Evolutionary conservation across 768 basidiomycete genomes (phyloP).

Genomic region (Hericium erinaceus): DNA sequence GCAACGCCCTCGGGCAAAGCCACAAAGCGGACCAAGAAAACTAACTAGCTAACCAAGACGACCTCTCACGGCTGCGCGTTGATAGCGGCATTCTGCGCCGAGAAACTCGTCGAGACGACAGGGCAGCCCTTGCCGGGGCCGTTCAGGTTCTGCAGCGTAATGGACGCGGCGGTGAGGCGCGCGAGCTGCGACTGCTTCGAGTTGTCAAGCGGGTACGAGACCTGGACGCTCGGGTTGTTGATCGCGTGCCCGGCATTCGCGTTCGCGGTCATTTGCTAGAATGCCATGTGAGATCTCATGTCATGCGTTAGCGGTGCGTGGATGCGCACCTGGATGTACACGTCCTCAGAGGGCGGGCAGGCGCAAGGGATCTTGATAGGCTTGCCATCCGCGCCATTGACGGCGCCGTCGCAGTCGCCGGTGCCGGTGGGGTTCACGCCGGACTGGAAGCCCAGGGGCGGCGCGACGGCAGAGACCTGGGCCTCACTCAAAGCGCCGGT

Average conservation of each 20-base stretch:
- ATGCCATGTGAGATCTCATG: not conserved
- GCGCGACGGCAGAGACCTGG: slow-evolving; percentile 11
- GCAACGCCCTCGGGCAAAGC: no score
- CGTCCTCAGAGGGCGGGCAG: slow-evolving; percentile 26
- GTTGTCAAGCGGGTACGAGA: slow-evolving; percentile 57
- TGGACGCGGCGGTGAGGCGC: slow-evolving; percentile 47
- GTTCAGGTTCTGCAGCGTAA: slow-evolving; percentile 64
- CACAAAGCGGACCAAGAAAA: no score
- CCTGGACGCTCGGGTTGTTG: slow-evolving; percentile 48
- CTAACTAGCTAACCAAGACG: no score
- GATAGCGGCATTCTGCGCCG: not conserved
- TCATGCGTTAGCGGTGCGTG: not conserved
- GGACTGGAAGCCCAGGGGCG: slow-evolving; percentile 16
- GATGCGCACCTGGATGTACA: slow-evolving; percentile 22
- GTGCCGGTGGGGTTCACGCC: slow-evolving; percentile 19
- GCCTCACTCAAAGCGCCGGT: not conserved
- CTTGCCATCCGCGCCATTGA: slow-evolving; percentile 20
- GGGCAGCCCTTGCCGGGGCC: slow-evolving; percentile 63
- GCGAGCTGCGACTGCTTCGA: slow-evolving; percentile 41
- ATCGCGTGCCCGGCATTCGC: slow-evolving; percentile 27
- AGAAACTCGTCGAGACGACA: slow-evolving; percentile 42
- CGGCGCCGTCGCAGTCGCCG: slow-evolving; percentile 13
- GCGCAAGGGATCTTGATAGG: slow-evolving; percentile 30
- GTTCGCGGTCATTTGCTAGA: not conserved
- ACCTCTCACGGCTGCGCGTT: no score